A percentile compares a stretch with the other conserved stretches of the same genome.
These are phyloP conservation scores for Claviceps maximensis DNA, from an alignment of 2,329 filamentous ascomycete species.

Conservation along the genomic window DNA sequence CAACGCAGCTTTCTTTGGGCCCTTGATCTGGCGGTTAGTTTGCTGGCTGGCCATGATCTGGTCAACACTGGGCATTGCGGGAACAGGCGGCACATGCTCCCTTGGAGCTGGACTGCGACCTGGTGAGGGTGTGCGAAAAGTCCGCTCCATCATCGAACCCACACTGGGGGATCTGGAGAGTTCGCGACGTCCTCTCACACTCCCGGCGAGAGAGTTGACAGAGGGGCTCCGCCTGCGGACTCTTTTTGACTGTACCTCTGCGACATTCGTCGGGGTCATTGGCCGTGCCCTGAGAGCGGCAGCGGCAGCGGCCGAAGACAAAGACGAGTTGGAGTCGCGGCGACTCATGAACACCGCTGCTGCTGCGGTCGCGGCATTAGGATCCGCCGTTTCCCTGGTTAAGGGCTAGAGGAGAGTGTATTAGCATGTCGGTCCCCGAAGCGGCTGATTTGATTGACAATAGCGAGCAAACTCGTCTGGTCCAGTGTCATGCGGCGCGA, in stretches of 20 bases:
- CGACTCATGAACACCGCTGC: slow-evolving; percentile 61
- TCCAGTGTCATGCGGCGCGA: not conserved
- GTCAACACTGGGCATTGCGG: slow-evolving; percentile 48
- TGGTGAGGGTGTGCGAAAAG: slow-evolving; percentile 67
- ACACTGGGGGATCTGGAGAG: slow-evolving; percentile 56
- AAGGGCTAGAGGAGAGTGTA: slow-evolving; percentile 35
- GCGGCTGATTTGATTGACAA: not conserved
- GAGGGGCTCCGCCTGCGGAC: slow-evolving; percentile 62
- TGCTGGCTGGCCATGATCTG: slow-evolving; percentile 13
- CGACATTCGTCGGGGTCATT: slow-evolving; percentile 65
- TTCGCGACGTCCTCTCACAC: slow-evolving; percentile 24
- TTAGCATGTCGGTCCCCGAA: not conserved
- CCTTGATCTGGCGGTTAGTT: slow-evolving; percentile 15
- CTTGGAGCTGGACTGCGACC: slow-evolving; percentile 28
- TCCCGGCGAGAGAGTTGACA: slow-evolving; percentile 50
- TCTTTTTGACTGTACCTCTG: slow-evolving; percentile 77
- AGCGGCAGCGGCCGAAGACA: slow-evolving; percentile 78
- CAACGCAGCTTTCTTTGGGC: slow-evolving; percentile 26
- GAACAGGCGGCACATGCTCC: slow-evolving; percentile 55
- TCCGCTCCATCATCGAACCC: slow-evolving; percentile 77
- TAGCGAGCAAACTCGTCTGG: not conserved
- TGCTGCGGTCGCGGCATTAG: slow-evolving; percentile 68
- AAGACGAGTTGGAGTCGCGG: slow-evolving; percentile 48
- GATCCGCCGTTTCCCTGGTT: slow-evolving; percentile 49
- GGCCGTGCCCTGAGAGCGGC: slow-evolving; percentile 70